These are phyloP conservation scores for Vanderwaltozyma yarrowii DNA, from an alignment of 805 yeast species.

Conservation along the genomic window DNA sequence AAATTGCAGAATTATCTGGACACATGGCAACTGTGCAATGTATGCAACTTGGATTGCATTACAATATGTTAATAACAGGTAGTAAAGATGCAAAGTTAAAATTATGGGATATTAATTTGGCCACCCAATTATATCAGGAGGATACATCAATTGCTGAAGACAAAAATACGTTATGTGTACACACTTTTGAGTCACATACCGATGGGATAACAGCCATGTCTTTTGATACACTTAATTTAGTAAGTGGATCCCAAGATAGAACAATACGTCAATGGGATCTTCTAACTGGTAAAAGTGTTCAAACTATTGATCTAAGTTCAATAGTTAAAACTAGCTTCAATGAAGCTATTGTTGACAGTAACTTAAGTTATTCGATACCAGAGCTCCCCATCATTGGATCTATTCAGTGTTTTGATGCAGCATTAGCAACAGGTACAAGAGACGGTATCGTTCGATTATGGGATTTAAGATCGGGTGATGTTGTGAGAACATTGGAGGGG, in stretches of 20 bases:
- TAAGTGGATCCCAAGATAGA: constrained; percentile 61
- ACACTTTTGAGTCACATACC: constrained; percentile 52
- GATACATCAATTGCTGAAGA: constrained; percentile 6
- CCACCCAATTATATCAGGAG: constrained; percentile 19
- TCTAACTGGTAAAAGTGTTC: constrained; percentile 52
- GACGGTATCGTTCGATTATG: constrained; percentile 69
- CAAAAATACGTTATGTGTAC: constrained; percentile 30
- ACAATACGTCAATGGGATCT: constrained; percentile 74
- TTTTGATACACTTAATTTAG: constrained; percentile 41
- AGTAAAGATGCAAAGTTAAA: constrained; percentile 53
- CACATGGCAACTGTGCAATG: constrained; percentile 51
- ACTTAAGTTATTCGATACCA: constrained; percentile 3
- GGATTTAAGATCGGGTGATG: constrained; percentile 66
- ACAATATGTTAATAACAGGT: constrained; percentile 39
- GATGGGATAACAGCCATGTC: constrained; percentile 57
- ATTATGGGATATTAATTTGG: constrained; percentile 43
- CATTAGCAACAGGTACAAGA: constrained; percentile 67
- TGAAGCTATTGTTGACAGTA: not conserved
- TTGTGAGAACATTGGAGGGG: constrained; percentile 49
- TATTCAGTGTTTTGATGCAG: constrained; percentile 63
- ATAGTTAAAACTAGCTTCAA: constrained; percentile 10
- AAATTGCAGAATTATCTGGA: constrained; percentile 36
- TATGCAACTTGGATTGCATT: constrained; percentile 44
- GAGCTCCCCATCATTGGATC: constrained; percentile 46
- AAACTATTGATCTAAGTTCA: constrained; percentile 53